Evolutionary conservation across 805 yeast species (phyloP).

Genomic region (Sporopachydermia lactativora): DNA sequence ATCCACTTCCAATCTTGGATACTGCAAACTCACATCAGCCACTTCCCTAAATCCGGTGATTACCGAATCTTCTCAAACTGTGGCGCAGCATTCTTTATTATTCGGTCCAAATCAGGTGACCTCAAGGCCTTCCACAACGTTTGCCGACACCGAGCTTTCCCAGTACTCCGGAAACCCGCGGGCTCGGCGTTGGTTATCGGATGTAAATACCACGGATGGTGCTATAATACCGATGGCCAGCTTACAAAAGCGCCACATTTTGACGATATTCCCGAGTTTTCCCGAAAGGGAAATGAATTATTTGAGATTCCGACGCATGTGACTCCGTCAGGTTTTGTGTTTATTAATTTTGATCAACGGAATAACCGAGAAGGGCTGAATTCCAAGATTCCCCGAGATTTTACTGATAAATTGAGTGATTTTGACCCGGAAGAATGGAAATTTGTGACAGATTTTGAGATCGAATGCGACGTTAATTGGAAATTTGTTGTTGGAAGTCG

Average conservation of each 20-base stretch:
- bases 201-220: slow-evolving; percentile 54
- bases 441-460: slow-evolving; percentile 49
- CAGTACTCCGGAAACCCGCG: slow-evolving; percentile 41
- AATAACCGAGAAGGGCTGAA: slow-evolving; percentile 26
- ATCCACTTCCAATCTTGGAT: slow-evolving; percentile 45
- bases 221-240: slow-evolving; percentile 45
- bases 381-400: slow-evolving; percentile 39
- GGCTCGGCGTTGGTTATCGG: slow-evolving; percentile 46
- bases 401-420: slow-evolving; percentile 37
- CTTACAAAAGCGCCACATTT: slow-evolving; percentile 50
- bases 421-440: slow-evolving; percentile 48
- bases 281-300: slow-evolving; percentile 38
- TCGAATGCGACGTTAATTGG: slow-evolving; percentile 54
- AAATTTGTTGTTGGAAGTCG: slow-evolving; percentile 55
- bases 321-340: slow-evolving; percentile 42
- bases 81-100: slow-evolving; percentile 41
- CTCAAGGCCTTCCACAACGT: slow-evolving; percentile 50
- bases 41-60: slow-evolving; percentile 45
- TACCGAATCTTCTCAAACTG: slow-evolving; percentile 34
- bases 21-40: slow-evolving; percentile 34
- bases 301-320: slow-evolving; percentile 39
- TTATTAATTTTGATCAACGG: slow-evolving; percentile 37
- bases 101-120: slow-evolving; percentile 36
- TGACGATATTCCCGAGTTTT: slow-evolving; percentile 43
- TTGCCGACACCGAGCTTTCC: slow-evolving; percentile 53